Evolutionary conservation across 2,329 filamentous ascomycete species (phyloP), one percentile per base, ranked within the genome.

Genomic region (Penicillium sp.): DNA sequence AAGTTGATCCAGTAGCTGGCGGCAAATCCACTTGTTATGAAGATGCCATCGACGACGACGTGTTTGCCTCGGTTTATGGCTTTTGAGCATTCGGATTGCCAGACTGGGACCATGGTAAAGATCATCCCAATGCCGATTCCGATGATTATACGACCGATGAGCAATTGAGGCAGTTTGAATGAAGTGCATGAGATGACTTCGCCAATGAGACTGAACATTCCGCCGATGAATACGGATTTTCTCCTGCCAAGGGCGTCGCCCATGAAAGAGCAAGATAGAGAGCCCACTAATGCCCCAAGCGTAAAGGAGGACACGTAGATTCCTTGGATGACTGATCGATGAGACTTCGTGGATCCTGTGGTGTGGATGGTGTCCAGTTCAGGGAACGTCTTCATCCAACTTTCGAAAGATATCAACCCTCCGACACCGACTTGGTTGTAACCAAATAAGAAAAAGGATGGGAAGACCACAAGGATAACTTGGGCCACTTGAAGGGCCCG

Each of bases 1-100:
- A 76, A 73, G 49, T 78, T 74, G 59, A 79, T 75, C 76, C 76
- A 79, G n/a, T 74, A 70, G 47, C 75, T 70, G 19, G 77, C 65
- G 1, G 71, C 64, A 51, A 76, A 76, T 13, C 76, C 76, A 0
- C 73, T 59, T 27, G 67, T 69, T 51, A 78, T 77, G 61, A 77
- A 78, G 51, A 76, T 73, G 36, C 76, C 75, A 7, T 59, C 55
- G 6, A 63, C 43, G 16, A 66, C 58, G 7, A 66, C 64, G 56
- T 60, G 58, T 10, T 49, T 49, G 36, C 59, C 62, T 1, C 58
- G 56, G 29, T 64, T 61, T 16, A 41, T 59, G 11, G 54, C 48
- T 19, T 63, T 47, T 1, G 61, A 57, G 11, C 32, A 47, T 23
- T 47, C 44, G 6, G 32, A 19, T n/a, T 47, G 32, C 44, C 44